These are phyloP conservation scores for Exophiala sp. DNA, from an alignment of 2,329 filamentous ascomycete genomes.

Conservation along the genomic window DNA sequence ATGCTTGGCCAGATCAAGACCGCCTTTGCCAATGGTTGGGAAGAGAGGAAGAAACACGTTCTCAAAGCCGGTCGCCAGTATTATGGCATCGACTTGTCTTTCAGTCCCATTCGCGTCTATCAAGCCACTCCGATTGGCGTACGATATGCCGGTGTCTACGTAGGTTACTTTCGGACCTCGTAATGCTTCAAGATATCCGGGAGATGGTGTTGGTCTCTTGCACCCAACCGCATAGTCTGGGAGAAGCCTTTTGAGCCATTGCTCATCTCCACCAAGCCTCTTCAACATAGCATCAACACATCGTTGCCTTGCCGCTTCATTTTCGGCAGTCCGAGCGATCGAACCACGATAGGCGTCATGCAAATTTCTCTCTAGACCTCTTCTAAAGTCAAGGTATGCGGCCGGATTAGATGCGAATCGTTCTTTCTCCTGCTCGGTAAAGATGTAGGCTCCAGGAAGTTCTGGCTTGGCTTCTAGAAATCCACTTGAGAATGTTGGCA, in stretches of 20 bases:
- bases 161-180: conserved; percentile 59
- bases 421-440: conserved; percentile 10
- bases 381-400: conserved; percentile 13
- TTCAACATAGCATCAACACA: background rate
- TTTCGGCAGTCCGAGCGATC: background rate
- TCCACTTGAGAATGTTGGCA: background rate
- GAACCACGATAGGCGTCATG: conserved; percentile 1
- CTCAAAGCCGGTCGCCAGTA: conserved; percentile 38
- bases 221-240: conserved; percentile 16
- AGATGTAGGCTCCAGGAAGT: conserved; percentile 8
- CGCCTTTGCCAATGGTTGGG: conserved; percentile 31
- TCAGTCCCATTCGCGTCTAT: conserved; percentile 22
- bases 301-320: background rate
- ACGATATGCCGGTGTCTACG: conserved; percentile 51
- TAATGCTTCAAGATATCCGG: conserved; percentile 64
- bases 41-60: conserved; percentile 33
- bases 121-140: conserved; percentile 54
- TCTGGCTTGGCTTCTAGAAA: conserved; percentile 1
- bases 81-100: conserved; percentile 23
- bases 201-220: conserved; percentile 53
- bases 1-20: conserved; percentile 29
- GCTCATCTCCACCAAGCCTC: background rate
- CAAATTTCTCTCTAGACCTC: conserved; percentile 8
- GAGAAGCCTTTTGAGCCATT: conserved; percentile 9
- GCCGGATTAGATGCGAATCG: background rate